phyloP scores from a whole-genome alignment of 225 moss, liverwort and hornwort species.

The Physcomitrium patens region DNA sequence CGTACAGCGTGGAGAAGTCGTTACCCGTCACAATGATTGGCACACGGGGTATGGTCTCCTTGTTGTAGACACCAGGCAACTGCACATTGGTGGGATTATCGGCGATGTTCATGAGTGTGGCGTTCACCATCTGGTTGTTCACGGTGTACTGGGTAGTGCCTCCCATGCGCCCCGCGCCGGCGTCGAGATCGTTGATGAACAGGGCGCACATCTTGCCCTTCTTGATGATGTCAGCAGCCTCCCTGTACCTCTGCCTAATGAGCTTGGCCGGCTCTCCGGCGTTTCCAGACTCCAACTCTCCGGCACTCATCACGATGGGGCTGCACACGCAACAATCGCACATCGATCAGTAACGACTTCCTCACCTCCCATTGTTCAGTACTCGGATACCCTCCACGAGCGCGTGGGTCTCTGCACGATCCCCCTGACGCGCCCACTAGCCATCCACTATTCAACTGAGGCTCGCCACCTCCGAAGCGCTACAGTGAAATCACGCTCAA shows the following conservation, averaged over 20 bases:
- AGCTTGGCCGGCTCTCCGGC: constrained; percentile 74
- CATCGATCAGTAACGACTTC: constrained; percentile 1
- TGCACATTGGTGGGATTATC: constrained; percentile 71
- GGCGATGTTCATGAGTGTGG: constrained; percentile 77
- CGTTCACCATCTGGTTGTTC: constrained; percentile 82
- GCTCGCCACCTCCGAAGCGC: too few species aligned
- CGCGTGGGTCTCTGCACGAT: not conserved
- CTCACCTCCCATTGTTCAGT: not conserved
- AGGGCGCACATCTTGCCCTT: constrained; percentile 71
- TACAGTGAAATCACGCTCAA: too few species aligned
- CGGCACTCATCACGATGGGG: constrained; percentile 74
- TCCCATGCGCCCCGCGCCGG: constrained; percentile 76
- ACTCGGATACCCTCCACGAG: not conserved
- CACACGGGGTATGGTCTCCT: constrained; percentile 59
- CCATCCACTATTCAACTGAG: not conserved
- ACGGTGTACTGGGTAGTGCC: constrained; percentile 74
- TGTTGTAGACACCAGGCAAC: constrained; percentile 67
- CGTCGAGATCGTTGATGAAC: constrained; percentile 78
- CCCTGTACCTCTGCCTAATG: constrained; percentile 71
- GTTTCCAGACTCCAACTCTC: constrained; percentile 78
- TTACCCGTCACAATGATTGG: too few species aligned
- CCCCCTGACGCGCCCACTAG: too few species aligned
- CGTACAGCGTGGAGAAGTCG: too few species aligned
- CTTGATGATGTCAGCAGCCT: constrained; percentile 70
- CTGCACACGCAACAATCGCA: constrained; percentile 1